Conservation (phyloP, 192 early-diverging fungal species). For the Entomortierella chlamydospora region DNA sequence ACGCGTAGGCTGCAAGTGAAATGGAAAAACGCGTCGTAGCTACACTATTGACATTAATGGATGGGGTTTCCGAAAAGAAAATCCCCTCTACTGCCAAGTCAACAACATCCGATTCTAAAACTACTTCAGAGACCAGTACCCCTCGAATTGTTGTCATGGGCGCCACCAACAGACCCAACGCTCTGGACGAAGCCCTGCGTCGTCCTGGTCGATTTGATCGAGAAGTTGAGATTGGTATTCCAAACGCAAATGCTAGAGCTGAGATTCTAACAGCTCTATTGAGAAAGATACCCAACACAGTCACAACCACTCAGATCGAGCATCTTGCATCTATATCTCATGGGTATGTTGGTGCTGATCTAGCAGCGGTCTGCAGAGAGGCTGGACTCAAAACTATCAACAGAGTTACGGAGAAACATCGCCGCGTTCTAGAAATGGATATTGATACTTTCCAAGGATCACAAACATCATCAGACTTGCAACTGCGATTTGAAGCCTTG, state of each 20-base stretch:
- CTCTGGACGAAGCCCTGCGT: constrained; percentile 89
- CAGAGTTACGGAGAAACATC: constrained; percentile 34
- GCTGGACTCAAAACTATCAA: constrained; percentile 87
- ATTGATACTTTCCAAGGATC: background rate
- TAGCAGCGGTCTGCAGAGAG: constrained; percentile 87
- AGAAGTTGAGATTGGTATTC: constrained; percentile 97
- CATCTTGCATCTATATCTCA: constrained; percentile 77
- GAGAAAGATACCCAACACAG: constrained; percentile 71
- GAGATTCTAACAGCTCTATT: constrained; percentile 83
- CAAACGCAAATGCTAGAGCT: constrained; percentile 70
- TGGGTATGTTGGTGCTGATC: constrained; percentile 98
- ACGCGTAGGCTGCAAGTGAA: constrained; percentile 74
- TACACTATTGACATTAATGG: constrained; percentile 94
- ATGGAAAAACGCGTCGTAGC: constrained; percentile 92
- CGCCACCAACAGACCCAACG: constrained; percentile 93
- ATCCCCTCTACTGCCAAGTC: background rate
- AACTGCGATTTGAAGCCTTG: constrained; percentile 10
- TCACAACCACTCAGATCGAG: constrained; percentile 69
- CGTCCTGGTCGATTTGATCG: constrained; percentile 95
- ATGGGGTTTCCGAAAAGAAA: constrained; percentile 68
- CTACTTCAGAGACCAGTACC: background rate
- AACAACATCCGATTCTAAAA: background rate
- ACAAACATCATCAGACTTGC: background rate
- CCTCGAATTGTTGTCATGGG: constrained; percentile 84
- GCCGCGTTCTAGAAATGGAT: background rate